These are phyloP conservation scores for Boletus holoroseus DNA, from an alignment of 1,284 basidiomycete species.

Conservation along the genomic window DNA sequence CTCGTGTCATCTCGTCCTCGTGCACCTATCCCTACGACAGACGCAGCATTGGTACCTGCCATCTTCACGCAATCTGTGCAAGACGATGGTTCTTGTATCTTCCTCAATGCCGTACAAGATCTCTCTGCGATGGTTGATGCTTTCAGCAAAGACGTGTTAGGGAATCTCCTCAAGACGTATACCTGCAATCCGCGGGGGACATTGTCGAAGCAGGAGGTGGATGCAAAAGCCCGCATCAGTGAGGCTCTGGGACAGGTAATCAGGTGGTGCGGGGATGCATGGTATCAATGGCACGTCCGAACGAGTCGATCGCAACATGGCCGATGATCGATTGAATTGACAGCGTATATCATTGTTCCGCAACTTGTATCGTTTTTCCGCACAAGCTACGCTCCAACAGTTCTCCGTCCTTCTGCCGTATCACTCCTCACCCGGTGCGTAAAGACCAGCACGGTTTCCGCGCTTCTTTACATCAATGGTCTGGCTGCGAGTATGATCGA, in stretches of 20 bases:
- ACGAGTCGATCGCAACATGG: not conserved
- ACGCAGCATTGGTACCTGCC: slow-evolving; percentile 66
- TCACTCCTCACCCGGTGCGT: slow-evolving; percentile 75
- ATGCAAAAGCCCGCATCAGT: slow-evolving; percentile 76
- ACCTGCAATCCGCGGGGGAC: slow-evolving; percentile 44
- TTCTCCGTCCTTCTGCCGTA: slow-evolving; percentile 76
- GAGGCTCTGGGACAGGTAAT: slow-evolving; percentile 85
- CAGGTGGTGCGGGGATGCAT: slow-evolving; percentile 63
- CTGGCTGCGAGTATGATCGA: slow-evolving; percentile 68
- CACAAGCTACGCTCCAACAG: slow-evolving; percentile 55
- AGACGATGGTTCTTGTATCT: slow-evolving; percentile 94
- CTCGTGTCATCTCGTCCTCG: slow-evolving; percentile 48
- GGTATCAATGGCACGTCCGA: slow-evolving; percentile 57
- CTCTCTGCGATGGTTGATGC: slow-evolving; percentile 77
- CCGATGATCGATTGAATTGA: slow-evolving; percentile 8
- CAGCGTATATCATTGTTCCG: no score
- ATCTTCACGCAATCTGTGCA: slow-evolving; percentile 84
- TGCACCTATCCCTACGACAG: slow-evolving; percentile 19
- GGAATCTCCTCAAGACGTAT: slow-evolving; percentile 62
- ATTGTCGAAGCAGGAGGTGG: slow-evolving; percentile 64
- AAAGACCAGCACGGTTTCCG: slow-evolving; percentile 55
- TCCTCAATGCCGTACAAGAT: slow-evolving; percentile 89
- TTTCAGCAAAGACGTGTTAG: slow-evolving; percentile 70
- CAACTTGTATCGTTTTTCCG: slow-evolving; percentile 60
- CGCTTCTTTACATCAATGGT: slow-evolving; percentile 60